phyloP scores from a whole-genome alignment of 352 stramenopile species.

The Globisporangium parvum region DNA sequence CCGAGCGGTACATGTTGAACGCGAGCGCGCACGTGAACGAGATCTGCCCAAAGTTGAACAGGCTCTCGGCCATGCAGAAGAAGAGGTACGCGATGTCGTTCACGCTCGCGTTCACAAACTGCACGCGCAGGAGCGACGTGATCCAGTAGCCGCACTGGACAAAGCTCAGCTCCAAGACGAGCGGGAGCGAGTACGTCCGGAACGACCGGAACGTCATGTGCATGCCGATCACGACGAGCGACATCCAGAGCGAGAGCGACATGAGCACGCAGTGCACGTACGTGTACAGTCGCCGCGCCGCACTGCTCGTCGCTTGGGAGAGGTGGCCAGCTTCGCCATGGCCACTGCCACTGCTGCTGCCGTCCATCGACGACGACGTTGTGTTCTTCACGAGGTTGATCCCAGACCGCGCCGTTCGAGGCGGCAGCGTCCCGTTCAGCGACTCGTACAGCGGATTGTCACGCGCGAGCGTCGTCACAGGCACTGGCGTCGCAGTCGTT shows the following conservation, averaged over 20 bases:
- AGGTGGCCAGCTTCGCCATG: not conserved
- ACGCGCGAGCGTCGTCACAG: conserved; percentile 9
- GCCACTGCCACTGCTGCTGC: not conserved
- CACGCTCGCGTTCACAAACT: conserved; percentile 37
- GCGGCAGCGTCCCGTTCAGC: conserved; percentile 14
- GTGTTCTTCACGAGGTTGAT: conserved; percentile 14
- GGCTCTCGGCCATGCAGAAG: conserved; percentile 69
- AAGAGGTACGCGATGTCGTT: conserved; percentile 44
- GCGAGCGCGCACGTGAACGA: conserved; percentile 74
- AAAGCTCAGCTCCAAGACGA: conserved; percentile 60
- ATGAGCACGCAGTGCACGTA: conserved; percentile 73
- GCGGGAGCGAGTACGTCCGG: conserved; percentile 63
- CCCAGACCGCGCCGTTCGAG: conserved; percentile 11
- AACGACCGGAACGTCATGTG: conserved; percentile 70
- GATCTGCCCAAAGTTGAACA: conserved; percentile 77
- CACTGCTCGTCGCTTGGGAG: conserved; percentile 1
- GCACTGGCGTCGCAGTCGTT: conserved; percentile 3
- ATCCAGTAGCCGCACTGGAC: conserved; percentile 74
- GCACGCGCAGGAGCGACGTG: conserved; percentile 52
- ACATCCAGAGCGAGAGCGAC: conserved; percentile 72
- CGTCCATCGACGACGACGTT: not conserved
- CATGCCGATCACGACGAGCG: conserved; percentile 68
- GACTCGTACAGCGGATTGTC: conserved; percentile 13
- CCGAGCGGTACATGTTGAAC: conserved; percentile 77
- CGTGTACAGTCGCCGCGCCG: conserved; percentile 37